These are phyloP conservation scores for Saccharomyces jurei DNA, from an alignment of 805 yeast genomes.

Conservation along the genomic window DNA sequence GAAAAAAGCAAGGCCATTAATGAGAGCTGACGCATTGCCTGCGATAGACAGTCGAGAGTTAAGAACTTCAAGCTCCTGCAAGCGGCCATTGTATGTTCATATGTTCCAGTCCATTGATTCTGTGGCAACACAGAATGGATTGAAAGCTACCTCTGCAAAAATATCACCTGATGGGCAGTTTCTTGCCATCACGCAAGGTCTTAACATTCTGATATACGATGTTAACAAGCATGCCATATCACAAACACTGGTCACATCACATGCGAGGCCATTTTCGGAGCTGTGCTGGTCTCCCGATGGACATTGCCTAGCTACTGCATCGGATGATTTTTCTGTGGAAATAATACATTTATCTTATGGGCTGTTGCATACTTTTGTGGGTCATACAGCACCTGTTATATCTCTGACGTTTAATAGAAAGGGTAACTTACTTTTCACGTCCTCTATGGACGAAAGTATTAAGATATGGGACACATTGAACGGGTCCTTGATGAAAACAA, in stretches of 20 bases:
- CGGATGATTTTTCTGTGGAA: conserved; percentile 76
- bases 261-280: conserved; percentile 64
- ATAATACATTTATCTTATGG: conserved; percentile 57
- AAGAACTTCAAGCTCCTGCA: neutral
- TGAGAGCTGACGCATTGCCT: neutral
- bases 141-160: conserved; percentile 38
- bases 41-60: neutral
- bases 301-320: conserved; percentile 66
- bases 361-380: conserved; percentile 39
- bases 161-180: conserved; percentile 53
- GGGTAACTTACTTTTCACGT: conserved; percentile 73
- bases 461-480: conserved; percentile 73
- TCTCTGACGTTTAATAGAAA: conserved; percentile 59
- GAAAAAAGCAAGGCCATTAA: neutral
- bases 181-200: conserved; percentile 56
- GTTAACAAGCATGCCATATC: conserved; percentile 16
- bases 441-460: conserved; percentile 85
- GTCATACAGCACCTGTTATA: conserved; percentile 82
- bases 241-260: conserved; percentile 13
- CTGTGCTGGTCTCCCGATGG: conserved; percentile 73
- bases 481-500: conserved; percentile 64
- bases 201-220: conserved; percentile 52
- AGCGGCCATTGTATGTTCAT: neutral
- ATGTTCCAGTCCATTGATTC: neutral
- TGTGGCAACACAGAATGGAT: neutral